Percentiles rank a stretch among this genome's conserved stretches.
These are phyloP conservation scores for Priceomyces carsonii DNA, from an alignment of 805 yeast genomes.

Conservation along the genomic window DNA sequence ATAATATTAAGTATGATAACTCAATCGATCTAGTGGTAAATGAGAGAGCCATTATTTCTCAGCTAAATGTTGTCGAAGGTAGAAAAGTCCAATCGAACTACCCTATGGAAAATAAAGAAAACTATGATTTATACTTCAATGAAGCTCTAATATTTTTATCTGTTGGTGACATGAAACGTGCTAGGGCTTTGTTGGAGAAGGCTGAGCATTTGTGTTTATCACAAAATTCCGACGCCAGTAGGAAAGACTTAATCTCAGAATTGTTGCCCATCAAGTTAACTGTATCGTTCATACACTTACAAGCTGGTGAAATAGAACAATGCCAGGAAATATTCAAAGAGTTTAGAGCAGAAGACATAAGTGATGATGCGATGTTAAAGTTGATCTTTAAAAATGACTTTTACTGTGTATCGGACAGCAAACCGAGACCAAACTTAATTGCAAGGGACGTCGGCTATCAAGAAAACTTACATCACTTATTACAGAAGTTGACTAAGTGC, in stretches of 20 bases:
- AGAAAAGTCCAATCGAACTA: constrained; percentile 1
- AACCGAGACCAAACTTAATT: constrained; percentile 28
- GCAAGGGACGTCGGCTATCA: constrained; percentile 37
- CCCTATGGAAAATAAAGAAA: constrained; percentile 8
- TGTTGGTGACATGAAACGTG: constrained; percentile 35
- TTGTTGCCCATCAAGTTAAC: constrained; percentile 63
- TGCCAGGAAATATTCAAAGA: constrained; percentile 38
- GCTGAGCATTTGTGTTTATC: constrained; percentile 46
- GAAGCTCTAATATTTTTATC: constrained; percentile 51
- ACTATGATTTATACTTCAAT: constrained; percentile 63
- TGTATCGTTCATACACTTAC: constrained; percentile 53
- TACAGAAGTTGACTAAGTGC: constrained; percentile 26
- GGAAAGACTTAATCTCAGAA: constrained; percentile 51
- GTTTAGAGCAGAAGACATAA: constrained; percentile 24
- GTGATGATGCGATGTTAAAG: constrained; percentile 41
- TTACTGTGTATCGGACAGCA: constrained; percentile 25
- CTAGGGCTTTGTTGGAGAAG: constrained; percentile 44
- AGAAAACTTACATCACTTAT: constrained; percentile 35
- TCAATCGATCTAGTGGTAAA: constrained; percentile 57
- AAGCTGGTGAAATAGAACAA: constrained; percentile 30
- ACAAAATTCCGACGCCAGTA: constrained; percentile 39
- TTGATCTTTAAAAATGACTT: constrained; percentile 48
- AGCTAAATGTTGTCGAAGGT: constrained; percentile 26
- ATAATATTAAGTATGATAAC: constrained; percentile 40
- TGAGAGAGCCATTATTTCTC: constrained; percentile 68